A percentile compares a stretch with the other conserved stretches of the same genome.
phyloP scores from a whole-genome alignment of 1,284 basidiomycete genomes.

The Tylopilus sp. region DNA sequence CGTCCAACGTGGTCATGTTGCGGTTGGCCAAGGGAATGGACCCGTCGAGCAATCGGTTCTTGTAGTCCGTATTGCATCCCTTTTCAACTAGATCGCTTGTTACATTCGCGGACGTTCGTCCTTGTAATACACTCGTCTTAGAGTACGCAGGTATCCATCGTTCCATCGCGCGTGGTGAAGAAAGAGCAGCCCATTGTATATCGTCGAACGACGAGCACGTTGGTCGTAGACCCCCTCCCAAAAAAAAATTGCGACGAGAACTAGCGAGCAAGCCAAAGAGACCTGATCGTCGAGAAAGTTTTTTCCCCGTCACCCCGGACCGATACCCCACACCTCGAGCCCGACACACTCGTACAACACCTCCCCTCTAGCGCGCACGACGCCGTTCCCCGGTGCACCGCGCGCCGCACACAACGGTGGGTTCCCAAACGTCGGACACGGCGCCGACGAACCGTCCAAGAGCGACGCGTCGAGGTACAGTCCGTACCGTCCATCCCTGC shows the following conservation, averaged over 20 bases:
- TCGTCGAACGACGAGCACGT: no score
- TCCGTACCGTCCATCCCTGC: conserved; percentile 77
- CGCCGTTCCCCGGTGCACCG: not conserved
- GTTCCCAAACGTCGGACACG: conserved; percentile 87
- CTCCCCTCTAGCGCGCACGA: conserved; percentile 35
- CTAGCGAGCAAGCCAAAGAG: not conserved
- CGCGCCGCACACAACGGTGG: conserved; percentile 64
- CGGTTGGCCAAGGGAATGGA: conserved; percentile 45
- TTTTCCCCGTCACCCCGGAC: conserved; percentile 30
- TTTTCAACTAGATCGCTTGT: no score
- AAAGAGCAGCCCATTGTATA: no score
- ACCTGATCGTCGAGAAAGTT: not conserved
- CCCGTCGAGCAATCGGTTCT: conserved; percentile 39
- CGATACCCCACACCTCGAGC: conserved; percentile 81
- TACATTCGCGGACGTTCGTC: no score
- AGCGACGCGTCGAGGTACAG: conserved; percentile 86
- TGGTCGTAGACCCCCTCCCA: not conserved
- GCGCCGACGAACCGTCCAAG: conserved; percentile 78
- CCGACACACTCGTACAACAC: conserved; percentile 80
- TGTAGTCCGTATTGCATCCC: conserved; percentile 34
- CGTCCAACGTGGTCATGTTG: conserved; percentile 54
- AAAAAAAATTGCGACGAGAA: not conserved
- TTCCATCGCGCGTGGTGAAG: no score
- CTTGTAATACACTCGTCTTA: no score
- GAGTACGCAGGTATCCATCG: no score